phyloP scores from a whole-genome alignment of 1,284 basidiomycete species.

The Gymnopus androsaceus region DNA sequence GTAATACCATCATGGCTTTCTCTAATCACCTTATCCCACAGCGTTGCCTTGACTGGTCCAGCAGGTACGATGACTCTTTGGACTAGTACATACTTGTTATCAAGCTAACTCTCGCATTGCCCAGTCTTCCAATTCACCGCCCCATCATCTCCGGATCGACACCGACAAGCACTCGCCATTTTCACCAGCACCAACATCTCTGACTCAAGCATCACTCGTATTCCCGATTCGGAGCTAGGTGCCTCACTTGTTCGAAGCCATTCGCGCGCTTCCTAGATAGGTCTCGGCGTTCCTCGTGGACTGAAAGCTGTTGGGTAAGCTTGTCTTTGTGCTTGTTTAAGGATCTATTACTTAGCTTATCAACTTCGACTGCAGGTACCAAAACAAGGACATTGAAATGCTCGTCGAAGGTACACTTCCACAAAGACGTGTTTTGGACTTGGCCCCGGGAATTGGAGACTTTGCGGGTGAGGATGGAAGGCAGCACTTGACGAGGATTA shows the following conservation, averaged over 20 bases:
- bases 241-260: constrained; percentile 83
- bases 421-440: constrained; percentile 83
- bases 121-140: constrained; percentile 92
- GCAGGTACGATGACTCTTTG: constrained; percentile 47
- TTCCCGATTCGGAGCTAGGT: constrained; percentile 85
- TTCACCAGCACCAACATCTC: constrained; percentile 70
- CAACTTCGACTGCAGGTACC: constrained; percentile 47
- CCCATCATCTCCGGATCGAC: constrained; percentile 87
- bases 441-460: constrained; percentile 84
- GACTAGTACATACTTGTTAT: not conserved
- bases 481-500: constrained; percentile 76
- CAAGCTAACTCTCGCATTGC: not conserved
- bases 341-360: not conserved
- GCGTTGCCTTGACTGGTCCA: constrained; percentile 89
- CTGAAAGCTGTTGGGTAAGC: constrained; percentile 76
- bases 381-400: constrained; percentile 58
- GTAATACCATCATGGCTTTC: constrained; percentile 1
- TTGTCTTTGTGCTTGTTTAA: not conserved
- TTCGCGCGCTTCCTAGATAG: constrained; percentile 89
- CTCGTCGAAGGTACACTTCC: constrained; percentile 88
- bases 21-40: constrained; percentile 18
- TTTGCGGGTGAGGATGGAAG: constrained; percentile 77
- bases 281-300: constrained; percentile 86
- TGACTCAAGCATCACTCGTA: constrained; percentile 70
- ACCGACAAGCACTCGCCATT: constrained; percentile 86